Percentiles rank a stretch among this genome's conserved stretches.
phyloP scores from a whole-genome alignment of 768 basidiomycete genomes.

The Suillus luteus region DNA sequence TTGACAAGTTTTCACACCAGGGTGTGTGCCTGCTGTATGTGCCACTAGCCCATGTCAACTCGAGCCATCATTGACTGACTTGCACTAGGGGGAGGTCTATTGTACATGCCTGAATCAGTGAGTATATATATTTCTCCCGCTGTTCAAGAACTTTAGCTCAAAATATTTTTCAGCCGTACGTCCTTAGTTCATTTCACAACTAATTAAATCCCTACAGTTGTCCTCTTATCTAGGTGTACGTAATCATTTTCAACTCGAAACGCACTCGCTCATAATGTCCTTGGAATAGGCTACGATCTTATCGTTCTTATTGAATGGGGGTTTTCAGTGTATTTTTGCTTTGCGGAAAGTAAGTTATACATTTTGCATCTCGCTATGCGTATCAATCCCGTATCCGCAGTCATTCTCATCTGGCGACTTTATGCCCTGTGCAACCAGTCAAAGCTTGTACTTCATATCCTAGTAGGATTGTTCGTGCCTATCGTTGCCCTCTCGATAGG shows the following conservation, averaged over 20 bases:
- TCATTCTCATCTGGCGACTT: conserved; percentile 8
- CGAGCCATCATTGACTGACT: background rate
- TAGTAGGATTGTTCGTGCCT: conserved; percentile 1
- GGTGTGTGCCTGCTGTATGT: conserved; percentile 6
- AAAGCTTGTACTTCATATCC: background rate
- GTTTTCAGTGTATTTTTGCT: conserved; percentile 6
- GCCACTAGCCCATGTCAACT: background rate
- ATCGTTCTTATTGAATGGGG: conserved; percentile 5
- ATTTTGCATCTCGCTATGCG: background rate
- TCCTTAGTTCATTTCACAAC: background rate
- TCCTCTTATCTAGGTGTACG: background rate
- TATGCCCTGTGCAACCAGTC: conserved; percentile 3
- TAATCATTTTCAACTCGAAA: background rate
- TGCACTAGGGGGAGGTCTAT: conserved; percentile 5
- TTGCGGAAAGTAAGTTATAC: background rate
- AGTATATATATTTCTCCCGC: background rate
- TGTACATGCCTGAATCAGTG: conserved; percentile 7
- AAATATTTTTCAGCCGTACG: background rate
- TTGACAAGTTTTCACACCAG: background rate
- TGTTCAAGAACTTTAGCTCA: background rate
- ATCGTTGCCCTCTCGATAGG: conserved; percentile 3
- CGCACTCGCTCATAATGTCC: background rate
- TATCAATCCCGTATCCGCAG: background rate
- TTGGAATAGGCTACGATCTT: conserved; percentile 1
- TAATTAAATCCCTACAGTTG: background rate